Conservation (phyloP, 176 grass and related monocot genomes). For the Luzula sylvatica region DNA sequence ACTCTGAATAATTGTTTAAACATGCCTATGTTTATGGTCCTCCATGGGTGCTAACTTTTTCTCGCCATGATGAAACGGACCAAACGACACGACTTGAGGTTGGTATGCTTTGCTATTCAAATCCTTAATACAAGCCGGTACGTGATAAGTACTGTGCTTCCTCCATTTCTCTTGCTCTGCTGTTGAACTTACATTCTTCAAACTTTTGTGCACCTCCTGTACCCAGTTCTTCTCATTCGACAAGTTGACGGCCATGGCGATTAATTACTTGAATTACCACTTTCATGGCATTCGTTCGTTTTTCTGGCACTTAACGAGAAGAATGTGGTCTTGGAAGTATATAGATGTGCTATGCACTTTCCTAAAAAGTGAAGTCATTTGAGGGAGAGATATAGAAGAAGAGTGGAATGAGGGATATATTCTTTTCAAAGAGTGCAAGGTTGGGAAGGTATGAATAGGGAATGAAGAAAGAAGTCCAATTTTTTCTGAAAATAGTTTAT, state of each 20-base stretch:
- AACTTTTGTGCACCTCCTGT: conserved; percentile 28
- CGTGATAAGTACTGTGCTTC: conserved; percentile 51
- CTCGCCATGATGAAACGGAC: conserved; percentile 58
- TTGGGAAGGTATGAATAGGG: conserved; percentile 14
- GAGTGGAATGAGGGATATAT: too few relatives aligned
- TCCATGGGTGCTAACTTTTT: conserved; percentile 38
- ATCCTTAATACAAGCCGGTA: conserved; percentile 63
- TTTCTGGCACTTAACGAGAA: too few relatives aligned
- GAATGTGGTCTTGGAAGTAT: too few relatives aligned
- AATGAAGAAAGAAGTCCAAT: background rate
- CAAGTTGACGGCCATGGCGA: background rate
- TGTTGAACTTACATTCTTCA: conserved; percentile 21
- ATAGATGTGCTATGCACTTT: background rate
- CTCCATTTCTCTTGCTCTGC: conserved; percentile 40
- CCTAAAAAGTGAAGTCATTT: conserved; percentile 12
- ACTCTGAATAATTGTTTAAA: background rate
- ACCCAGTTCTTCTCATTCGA: conserved; percentile 27
- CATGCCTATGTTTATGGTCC: conserved; percentile 47
- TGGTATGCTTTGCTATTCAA: conserved; percentile 42
- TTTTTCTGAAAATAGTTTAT: too few relatives aligned
- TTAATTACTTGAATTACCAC: background rate
- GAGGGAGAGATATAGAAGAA: background rate
- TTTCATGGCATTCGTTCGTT: too few relatives aligned
- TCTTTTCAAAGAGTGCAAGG: conserved; percentile 7
- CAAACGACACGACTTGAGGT: conserved; percentile 63